phyloP scores from a whole-genome alignment of 441 rosid species.

The Corymbia calophylla region DNA sequence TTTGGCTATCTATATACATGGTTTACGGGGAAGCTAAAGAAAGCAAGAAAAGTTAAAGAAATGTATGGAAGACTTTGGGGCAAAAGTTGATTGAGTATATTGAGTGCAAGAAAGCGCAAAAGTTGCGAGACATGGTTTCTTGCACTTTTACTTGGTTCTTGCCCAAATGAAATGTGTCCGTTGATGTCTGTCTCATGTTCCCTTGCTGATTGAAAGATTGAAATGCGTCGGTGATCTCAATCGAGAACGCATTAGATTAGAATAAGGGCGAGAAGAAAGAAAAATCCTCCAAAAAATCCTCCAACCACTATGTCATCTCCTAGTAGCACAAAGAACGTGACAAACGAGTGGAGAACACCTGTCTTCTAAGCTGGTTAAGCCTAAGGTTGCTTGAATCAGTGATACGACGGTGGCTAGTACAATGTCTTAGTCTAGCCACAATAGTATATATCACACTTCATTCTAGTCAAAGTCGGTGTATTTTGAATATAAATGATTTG shows the following conservation, averaged over 20 bases:
- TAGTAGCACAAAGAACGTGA: background rate
- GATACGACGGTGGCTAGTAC: background rate
- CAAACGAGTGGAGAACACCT: background rate
- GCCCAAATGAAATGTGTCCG: background rate
- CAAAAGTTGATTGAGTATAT: background rate
- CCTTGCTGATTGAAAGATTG: background rate
- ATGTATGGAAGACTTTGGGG: background rate
- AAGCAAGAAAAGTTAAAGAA: slow-evolving; percentile 6
- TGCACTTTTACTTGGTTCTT: background rate
- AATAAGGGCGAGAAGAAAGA: background rate
- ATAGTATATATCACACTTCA: background rate
- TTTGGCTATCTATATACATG: slow-evolving; percentile 12
- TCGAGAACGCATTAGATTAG: background rate
- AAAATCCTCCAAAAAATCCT: background rate
- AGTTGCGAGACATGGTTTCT: background rate
- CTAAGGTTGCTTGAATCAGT: background rate
- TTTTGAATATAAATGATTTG: background rate
- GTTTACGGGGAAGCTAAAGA: background rate
- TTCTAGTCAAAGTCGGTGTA: background rate
- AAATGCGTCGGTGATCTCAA: background rate
- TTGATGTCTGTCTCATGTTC: background rate
- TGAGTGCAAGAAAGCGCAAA: slow-evolving; percentile 32
- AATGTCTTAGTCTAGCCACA: background rate
- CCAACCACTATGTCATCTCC: background rate
- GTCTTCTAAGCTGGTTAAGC: background rate